Percentiles rank a stretch among this genome's conserved stretches.
These are phyloP conservation scores for Candida insectalens DNA, from an alignment of 805 yeast genomes.

Conservation along the genomic window DNA sequence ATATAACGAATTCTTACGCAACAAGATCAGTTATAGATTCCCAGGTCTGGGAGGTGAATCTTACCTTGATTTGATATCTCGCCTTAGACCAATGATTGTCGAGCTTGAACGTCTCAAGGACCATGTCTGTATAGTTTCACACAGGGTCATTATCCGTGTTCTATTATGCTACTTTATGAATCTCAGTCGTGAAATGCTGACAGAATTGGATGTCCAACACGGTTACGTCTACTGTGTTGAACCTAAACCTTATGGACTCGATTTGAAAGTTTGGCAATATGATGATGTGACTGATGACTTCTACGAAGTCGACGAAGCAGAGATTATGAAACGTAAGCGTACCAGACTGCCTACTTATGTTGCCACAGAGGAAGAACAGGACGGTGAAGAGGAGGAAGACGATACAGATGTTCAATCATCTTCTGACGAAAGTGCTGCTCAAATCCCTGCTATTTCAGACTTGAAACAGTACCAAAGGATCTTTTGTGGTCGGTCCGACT, in stretches of 20 bases:
- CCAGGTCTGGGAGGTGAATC: constrained; percentile 31
- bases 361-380: constrained; percentile 10
- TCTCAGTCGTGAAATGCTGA: constrained; percentile 25
- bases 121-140: constrained; percentile 26
- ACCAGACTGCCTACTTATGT: constrained; percentile 20
- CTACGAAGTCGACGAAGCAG: constrained; percentile 28
- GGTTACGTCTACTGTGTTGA: constrained; percentile 27
- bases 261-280: constrained; percentile 27
- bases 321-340: constrained; percentile 24
- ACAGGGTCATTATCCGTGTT: constrained; percentile 26
- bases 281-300: constrained; percentile 26
- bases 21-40: constrained; percentile 24
- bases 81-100: constrained; percentile 26
- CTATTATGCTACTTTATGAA: constrained; percentile 28
- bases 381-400: constrained; percentile 1
- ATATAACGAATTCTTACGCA: constrained; percentile 19
- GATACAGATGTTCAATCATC: background rate
- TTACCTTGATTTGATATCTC: constrained; percentile 25
- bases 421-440: constrained; percentile 1
- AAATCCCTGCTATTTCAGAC: constrained; percentile 5
- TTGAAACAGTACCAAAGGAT: constrained; percentile 7
- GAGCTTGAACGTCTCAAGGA: constrained; percentile 27
- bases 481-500: constrained; percentile 18
- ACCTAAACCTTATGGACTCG: constrained; percentile 30
- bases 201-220: constrained; percentile 28